Evolutionary conservation across 2,329 filamentous ascomycete genomes (phyloP).

Genomic region (Clonostachys chloroleuca): DNA sequence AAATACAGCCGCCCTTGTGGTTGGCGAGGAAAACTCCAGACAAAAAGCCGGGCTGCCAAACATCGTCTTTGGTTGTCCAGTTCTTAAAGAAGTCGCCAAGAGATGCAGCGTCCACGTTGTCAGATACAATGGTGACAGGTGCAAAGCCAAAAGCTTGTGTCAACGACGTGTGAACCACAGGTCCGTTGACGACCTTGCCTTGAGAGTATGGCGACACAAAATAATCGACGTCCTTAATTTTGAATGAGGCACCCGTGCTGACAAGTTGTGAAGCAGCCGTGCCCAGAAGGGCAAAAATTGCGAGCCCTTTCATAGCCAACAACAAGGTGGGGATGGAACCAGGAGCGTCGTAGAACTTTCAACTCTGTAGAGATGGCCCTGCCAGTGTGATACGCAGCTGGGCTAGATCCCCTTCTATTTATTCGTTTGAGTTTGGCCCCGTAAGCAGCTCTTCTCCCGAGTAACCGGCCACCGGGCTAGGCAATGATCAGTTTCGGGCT

Average conservation of each 20-base stretch:
- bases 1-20: constrained; percentile 7
- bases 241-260: constrained; percentile 21
- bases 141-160: constrained; percentile 20
- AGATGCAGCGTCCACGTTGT: constrained; percentile 7
- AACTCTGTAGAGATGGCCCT: too few species aligned
- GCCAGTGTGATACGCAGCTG: too few species aligned
- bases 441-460: too few species aligned
- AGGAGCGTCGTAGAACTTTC: too few species aligned
- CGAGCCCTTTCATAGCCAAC: neutral
- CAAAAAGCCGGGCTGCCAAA: constrained; percentile 16
- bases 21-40: constrained; percentile 11
- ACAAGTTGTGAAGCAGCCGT: constrained; percentile 13
- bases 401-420: too few species aligned
- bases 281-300: constrained; percentile 5
- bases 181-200: constrained; percentile 13
- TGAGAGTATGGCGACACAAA: constrained; percentile 24
- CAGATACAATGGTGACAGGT: constrained; percentile 24
- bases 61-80: constrained; percentile 20
- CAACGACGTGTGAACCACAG: constrained; percentile 4
- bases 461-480: too few species aligned
- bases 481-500: too few species aligned
- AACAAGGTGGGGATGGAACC: too few species aligned
- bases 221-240: constrained; percentile 20
- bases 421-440: too few species aligned
- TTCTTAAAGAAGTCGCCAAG: constrained; percentile 17